Conservation (phyloP, 148 eudicot genomes). For the Pouteria glomerata region DNA sequence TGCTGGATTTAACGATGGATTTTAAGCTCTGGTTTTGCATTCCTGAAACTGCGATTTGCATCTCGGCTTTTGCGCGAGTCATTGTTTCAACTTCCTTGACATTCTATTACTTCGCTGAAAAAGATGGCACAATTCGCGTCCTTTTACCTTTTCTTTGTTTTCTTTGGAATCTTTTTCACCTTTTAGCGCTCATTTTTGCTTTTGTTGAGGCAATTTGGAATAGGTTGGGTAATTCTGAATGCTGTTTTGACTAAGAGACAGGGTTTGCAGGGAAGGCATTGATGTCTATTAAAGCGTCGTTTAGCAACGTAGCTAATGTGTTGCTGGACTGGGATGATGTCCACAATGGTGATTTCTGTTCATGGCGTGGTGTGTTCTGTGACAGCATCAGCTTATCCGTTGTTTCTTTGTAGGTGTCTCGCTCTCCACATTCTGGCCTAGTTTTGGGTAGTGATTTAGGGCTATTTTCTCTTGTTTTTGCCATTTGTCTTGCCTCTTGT, state of each 20-base stretch:
- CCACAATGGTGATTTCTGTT: constrained; percentile 48
- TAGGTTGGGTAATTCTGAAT: no score
- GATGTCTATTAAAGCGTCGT: constrained; percentile 53
- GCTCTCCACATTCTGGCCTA: background rate
- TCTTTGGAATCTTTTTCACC: no score
- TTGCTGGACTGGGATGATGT: constrained; percentile 64
- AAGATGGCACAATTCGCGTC: background rate
- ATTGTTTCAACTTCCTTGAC: background rate
- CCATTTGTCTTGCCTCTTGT: background rate
- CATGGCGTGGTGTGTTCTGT: constrained; percentile 61
- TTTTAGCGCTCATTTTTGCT: no score
- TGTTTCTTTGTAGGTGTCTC: constrained; percentile 46
- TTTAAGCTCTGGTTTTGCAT: no score
- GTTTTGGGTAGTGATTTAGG: background rate
- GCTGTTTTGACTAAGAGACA: background rate
- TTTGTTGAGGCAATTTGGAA: background rate
- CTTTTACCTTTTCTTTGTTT: background rate
- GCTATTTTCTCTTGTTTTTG: background rate
- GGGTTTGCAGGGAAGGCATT: constrained; percentile 45
- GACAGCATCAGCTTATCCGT: constrained; percentile 44
- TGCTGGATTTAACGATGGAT: background rate
- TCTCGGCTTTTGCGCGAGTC: background rate
- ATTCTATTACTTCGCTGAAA: no score
- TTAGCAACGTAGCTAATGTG: constrained; percentile 50
- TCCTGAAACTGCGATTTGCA: no score